Evolutionary conservation across 169 alveolate genomes (phyloP), one percentile per base, ranked within the genome.

Genomic region (Plasmodium reichenowi): DNA sequence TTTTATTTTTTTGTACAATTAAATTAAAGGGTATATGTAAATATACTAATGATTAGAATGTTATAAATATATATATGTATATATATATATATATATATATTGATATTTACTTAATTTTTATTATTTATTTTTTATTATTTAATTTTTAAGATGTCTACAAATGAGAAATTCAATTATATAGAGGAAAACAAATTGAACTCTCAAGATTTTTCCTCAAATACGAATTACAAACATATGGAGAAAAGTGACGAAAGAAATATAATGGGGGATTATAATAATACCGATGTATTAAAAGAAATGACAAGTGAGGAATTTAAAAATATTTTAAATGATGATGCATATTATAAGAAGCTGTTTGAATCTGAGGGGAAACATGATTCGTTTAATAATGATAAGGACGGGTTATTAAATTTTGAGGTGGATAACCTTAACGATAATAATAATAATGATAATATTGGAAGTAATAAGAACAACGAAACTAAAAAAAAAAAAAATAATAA

Each of bases 291-390:
- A 48, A 78, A 78, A 58, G 89, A 48, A 50, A 78, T 78, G 78
- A 48, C 89, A 22, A 64, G 78, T 43, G 72, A 78, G 9, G 89
- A 78, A 32, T 78, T 78, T 52, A 43, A 71, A 6, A 43, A 78
- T 12, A 43, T 78, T 32, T 50, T 78, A 58, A 52, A 70, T 17
- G 66, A 56, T 43, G 88, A 74, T 74, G 45, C 32, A 8, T 60
- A 74, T 60, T 45, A 17, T 60, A 63, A 47, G 32, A 67, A 67
- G 12, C 3, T 63, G 15, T 9, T 50, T 24, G 8, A 62, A 5
- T 32, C 45, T 60, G 74, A 52, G 47, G 26, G 50, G 26, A 38
- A 54, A 24, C 1, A 48, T 13, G 22, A 4, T 52, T 48, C 62
- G 8, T 56, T 15, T 56, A 56, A 56, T 15, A 13, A 56, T 62